Evolutionary conservation across 495 filamentous ascomycete genomes (phyloP).

Genomic region (Aspergillus diversus): DNA sequence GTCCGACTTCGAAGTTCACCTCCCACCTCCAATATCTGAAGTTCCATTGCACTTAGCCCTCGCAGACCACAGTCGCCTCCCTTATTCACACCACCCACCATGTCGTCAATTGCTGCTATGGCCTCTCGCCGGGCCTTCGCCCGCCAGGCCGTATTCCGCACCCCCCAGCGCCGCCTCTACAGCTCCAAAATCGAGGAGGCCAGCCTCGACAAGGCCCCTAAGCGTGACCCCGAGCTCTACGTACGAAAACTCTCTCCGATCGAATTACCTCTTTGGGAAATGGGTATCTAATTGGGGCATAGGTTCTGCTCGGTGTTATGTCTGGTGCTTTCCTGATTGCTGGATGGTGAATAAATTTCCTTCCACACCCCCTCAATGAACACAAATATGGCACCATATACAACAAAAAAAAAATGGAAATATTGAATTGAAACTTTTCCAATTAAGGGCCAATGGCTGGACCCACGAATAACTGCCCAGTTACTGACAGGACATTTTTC

Average conservation of each 20-base stretch:
- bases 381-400: background rate
- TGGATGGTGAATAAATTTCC: constrained; percentile 62
- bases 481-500: background rate
- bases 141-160: constrained; percentile 48
- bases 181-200: constrained; percentile 52
- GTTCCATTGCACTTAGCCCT: constrained; percentile 26
- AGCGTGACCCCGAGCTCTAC: constrained; percentile 80
- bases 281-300: constrained; percentile 24
- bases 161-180: constrained; percentile 46
- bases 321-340: constrained; percentile 82
- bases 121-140: constrained; percentile 54
- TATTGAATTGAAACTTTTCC: too few relatives aligned
- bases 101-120: constrained; percentile 59
- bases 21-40: constrained; percentile 14
- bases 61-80: constrained; percentile 17
- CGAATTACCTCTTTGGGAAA: constrained; percentile 11
- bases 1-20: constrained; percentile 38
- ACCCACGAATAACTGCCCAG: background rate
- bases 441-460: too few relatives aligned
- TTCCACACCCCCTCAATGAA: background rate
- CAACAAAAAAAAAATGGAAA: background rate
- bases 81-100: constrained; percentile 36
- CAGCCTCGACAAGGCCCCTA: constrained; percentile 66
- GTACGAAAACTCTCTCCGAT: constrained; percentile 49
- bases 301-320: constrained; percentile 95